Percentiles rank a stretch among this genome's conserved stretches.
These are phyloP conservation scores for Colletotrichum orchidophilum DNA, from an alignment of 2,329 filamentous ascomycete genomes.

Conservation along the genomic window DNA sequence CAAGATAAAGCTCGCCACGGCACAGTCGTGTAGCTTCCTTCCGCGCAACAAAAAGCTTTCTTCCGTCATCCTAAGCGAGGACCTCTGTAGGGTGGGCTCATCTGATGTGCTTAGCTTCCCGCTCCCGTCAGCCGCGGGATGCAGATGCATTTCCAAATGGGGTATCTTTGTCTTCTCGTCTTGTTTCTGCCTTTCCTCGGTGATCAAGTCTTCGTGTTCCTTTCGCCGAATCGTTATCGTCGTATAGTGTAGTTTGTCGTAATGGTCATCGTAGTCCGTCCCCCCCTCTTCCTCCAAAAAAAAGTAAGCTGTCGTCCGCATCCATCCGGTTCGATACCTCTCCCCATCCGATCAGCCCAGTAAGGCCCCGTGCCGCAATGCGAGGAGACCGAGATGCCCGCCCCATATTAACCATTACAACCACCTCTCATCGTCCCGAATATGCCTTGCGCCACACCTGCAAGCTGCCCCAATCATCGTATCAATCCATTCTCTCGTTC, in stretches of 20 bases:
- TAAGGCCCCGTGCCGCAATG: neutral
- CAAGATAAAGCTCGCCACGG: neutral
- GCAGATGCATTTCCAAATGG: neutral
- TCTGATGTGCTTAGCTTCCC: neutral
- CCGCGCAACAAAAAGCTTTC: neutral
- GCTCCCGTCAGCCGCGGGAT: conserved; percentile 5
- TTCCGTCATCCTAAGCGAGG: neutral
- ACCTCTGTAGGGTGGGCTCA: neutral
- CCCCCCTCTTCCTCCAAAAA: neutral
- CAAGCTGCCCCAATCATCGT: conserved; percentile 19
- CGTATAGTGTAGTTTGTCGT: neutral
- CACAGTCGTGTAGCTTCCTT: neutral
- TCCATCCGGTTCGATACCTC: neutral
- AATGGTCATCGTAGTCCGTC: neutral
- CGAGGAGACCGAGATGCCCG: conserved; percentile 9
- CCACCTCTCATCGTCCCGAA: conserved; percentile 13
- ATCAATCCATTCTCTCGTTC: conserved; percentile 12
- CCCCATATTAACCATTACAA: conserved; percentile 10
- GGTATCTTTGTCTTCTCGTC: conserved; percentile 1
- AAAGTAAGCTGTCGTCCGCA: neutral
- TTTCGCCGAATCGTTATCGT: neutral
- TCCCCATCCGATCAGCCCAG: neutral
- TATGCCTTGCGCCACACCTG: conserved; percentile 33
- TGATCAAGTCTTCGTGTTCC: neutral
- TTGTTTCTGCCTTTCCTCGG: neutral